Percentiles rank a stretch among this genome's conserved stretches.
These are phyloP conservation scores for Xylaria palmicola DNA, from an alignment of 495 filamentous ascomycete species.

Conservation along the genomic window DNA sequence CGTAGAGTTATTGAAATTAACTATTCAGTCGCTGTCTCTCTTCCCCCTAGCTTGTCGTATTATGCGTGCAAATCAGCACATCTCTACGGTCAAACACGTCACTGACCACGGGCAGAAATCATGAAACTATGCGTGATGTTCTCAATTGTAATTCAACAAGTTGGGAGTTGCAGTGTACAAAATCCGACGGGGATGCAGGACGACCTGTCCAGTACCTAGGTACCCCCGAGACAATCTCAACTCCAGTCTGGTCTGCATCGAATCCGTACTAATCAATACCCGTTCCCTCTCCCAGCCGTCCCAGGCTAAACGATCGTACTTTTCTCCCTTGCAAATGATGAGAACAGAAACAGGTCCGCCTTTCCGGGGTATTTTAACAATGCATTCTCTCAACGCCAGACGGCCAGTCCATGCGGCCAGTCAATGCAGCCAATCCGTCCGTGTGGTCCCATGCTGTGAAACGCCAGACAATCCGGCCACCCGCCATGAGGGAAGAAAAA, in stretches of 20 bases:
- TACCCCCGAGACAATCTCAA: background rate
- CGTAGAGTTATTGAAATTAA: no score
- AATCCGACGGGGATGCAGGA: background rate
- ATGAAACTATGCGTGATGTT: background rate
- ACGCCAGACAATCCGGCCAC: background rate
- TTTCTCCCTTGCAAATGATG: background rate
- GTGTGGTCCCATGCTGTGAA: background rate
- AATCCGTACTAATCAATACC: background rate
- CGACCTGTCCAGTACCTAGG: background rate
- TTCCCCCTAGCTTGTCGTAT: no score
- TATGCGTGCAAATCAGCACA: no score
- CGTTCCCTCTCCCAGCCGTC: background rate
- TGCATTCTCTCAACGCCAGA: background rate
- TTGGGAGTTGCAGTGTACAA: background rate
- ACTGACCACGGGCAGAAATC: background rate
- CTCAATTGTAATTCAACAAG: background rate
- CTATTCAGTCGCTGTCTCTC: no score
- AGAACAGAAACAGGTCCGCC: background rate
- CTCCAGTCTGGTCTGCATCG: background rate
- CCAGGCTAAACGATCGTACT: background rate
- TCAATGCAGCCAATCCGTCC: background rate
- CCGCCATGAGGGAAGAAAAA: no score
- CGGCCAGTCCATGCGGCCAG: background rate
- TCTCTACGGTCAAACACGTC: background rate
- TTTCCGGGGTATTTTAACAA: background rate